Conservation (phyloP, 257 asterid genomes). For the Ballota nigra region DNA sequence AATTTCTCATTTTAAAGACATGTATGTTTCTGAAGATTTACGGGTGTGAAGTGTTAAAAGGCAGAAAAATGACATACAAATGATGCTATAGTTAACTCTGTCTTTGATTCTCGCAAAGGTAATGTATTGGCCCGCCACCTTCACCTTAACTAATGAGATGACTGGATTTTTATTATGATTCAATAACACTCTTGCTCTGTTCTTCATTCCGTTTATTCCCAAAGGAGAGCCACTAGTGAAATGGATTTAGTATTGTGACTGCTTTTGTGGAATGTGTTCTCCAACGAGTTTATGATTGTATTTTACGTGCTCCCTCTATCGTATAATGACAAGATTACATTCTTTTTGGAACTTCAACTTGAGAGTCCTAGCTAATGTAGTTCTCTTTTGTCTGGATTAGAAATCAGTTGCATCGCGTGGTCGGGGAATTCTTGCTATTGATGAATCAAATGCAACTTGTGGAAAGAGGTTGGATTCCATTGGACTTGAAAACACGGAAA, state of each 20-base stretch:
- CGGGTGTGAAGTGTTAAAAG: not conserved
- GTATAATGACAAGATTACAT: not conserved
- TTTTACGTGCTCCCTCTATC: not conserved
- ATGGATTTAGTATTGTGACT: not conserved
- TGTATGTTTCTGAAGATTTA: not conserved
- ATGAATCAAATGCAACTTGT: conserved; percentile 91
- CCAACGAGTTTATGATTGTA: not conserved
- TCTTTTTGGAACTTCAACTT: not conserved
- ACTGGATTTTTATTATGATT: not conserved
- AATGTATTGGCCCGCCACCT: not conserved
- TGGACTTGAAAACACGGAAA: conserved; percentile 90
- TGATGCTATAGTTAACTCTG: not conserved
- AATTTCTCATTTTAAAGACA: not conserved
- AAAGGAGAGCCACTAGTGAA: not conserved
- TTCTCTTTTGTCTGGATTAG: conserved; percentile 49
- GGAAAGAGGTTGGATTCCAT: conserved; percentile 89
- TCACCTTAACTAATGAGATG: not conserved
- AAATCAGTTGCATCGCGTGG: conserved; percentile 93
- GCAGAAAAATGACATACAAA: not conserved
- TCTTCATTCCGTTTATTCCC: not conserved
- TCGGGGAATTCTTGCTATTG: conserved; percentile 95
- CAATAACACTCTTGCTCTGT: too few relatives aligned
- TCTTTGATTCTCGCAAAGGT: not conserved
- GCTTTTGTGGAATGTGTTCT: not conserved
- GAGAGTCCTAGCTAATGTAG: conserved; percentile 13